Conservation (phyloP, 1,284 basidiomycete genomes). For the Cryptococcus hybrid region DNA sequence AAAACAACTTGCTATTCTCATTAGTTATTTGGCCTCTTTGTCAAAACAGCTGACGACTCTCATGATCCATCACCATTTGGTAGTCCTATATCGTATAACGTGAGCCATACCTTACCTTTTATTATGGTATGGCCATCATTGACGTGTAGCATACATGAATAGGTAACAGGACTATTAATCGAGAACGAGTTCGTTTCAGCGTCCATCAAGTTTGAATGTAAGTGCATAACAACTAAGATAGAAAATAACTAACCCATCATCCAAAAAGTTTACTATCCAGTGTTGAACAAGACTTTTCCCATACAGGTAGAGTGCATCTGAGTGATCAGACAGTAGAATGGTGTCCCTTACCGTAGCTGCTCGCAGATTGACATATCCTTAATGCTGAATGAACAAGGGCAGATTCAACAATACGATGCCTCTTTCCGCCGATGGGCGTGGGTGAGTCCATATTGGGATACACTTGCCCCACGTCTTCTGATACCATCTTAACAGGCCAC, state of each 20-base stretch:
- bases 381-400: slow-evolving; percentile 14
- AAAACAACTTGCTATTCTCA: background rate
- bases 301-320: slow-evolving; percentile 11
- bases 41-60: slow-evolving; percentile 13
- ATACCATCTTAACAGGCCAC: slow-evolving; percentile 10
- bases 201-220: slow-evolving; percentile 20
- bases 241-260: background rate
- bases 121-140: no score
- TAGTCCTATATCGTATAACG: slow-evolving; percentile 19
- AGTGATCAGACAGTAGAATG: background rate
- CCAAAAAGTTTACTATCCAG: slow-evolving; percentile 11
- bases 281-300: slow-evolving; percentile 17
- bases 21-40: slow-evolving; percentile 25
- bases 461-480: background rate
- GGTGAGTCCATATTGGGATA: slow-evolving; percentile 3
- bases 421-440: slow-evolving; percentile 29
- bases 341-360: background rate
- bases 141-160: no score
- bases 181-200: slow-evolving; percentile 17
- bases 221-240: background rate
- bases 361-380: slow-evolving; percentile 20
- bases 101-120: background rate
- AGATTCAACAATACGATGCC: slow-evolving; percentile 21
- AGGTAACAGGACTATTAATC: slow-evolving; percentile 16
- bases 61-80: slow-evolving; percentile 19